Evolutionary conservation across 805 yeast genomes (phyloP).

Genomic region (Candida coleopterorum): DNA sequence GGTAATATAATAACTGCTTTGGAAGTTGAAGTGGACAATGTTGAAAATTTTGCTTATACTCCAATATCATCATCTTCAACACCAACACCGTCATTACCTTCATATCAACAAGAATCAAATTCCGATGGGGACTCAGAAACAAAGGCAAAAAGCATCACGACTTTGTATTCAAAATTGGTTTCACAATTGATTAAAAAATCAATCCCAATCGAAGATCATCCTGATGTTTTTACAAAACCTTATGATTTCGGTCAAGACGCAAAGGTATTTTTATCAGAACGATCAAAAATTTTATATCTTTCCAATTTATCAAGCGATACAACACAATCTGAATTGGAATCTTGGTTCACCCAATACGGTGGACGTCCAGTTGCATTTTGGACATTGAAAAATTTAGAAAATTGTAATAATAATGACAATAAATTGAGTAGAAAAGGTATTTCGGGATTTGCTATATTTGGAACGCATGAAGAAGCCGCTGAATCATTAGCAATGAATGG

Average conservation of each 20-base stretch:
- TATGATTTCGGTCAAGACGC: conserved; percentile 75
- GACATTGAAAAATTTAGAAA: conserved; percentile 64
- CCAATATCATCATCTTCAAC: conserved; percentile 9
- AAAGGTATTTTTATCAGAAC: conserved; percentile 59
- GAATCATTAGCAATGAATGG: conserved; percentile 80
- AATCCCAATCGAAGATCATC: conserved; percentile 46
- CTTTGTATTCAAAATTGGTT: conserved; percentile 41
- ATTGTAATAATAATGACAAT: conserved; percentile 7
- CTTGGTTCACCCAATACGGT: conserved; percentile 87
- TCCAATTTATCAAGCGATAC: conserved; percentile 81
- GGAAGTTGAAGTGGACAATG: conserved; percentile 30
- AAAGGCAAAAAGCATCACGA: conserved; percentile 42
- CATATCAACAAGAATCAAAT: conserved; percentile 1
- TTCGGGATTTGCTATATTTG: conserved; percentile 82
- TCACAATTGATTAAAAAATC: conserved; percentile 44
- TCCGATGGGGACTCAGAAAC: neutral
- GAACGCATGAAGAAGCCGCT: conserved; percentile 80
- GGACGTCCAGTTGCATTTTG: conserved; percentile 86
- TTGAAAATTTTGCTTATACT: conserved; percentile 6
- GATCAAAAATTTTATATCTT: conserved; percentile 73
- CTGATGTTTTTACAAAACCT: conserved; percentile 62
- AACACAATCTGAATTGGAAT: conserved; percentile 84
- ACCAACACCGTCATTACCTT: conserved; percentile 4
- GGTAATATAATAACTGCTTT: conserved; percentile 45
- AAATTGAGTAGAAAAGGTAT: conserved; percentile 20